A percentile compares a stretch with the other conserved stretches of the same genome.
These are phyloP conservation scores for Penicillium paxilli DNA, from an alignment of 495 filamentous ascomycete species.

Conservation along the genomic window DNA sequence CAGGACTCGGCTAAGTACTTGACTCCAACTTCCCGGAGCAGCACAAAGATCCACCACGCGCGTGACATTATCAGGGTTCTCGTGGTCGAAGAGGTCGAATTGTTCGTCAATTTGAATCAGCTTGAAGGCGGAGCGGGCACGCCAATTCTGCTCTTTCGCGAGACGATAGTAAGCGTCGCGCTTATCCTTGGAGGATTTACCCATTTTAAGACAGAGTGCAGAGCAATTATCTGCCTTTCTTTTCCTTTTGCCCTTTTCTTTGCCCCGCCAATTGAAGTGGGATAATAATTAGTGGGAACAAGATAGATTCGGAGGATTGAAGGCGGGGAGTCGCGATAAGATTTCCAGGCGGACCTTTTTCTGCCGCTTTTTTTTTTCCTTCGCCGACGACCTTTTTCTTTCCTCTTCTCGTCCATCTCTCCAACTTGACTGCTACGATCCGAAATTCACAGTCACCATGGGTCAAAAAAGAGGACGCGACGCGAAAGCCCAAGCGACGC, in stretches of 20 bases:
- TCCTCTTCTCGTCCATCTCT: not conserved
- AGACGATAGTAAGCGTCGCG: constrained; percentile 96
- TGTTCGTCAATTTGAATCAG: constrained; percentile 94
- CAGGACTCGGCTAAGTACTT: constrained; percentile 88
- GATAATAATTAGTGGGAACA: too few species aligned
- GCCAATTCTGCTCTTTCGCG: constrained; percentile 98
- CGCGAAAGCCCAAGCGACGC: constrained; percentile 25
- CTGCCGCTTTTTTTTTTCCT: constrained; percentile 44
- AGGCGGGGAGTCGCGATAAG: constrained; percentile 34
- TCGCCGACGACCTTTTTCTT: constrained; percentile 15
- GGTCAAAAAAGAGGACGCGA: constrained; percentile 52
- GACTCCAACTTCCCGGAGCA: constrained; percentile 94
- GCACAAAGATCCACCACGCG: constrained; percentile 95
- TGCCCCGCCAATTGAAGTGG: constrained; percentile 12
- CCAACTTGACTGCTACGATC: not conserved
- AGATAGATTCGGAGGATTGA: constrained; percentile 21
- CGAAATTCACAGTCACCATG: constrained; percentile 23
- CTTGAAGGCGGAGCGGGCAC: constrained; percentile 94
- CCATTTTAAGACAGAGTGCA: constrained; percentile 66
- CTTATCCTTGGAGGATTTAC: constrained; percentile 98
- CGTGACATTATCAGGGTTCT: constrained; percentile 64
- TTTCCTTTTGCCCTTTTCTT: not conserved
- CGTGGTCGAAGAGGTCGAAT: constrained; percentile 83
- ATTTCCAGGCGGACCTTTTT: constrained; percentile 39
- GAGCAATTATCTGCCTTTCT: not conserved